phyloP scores from a whole-genome alignment of 306 rosid species.

The Glycine soja region DNA sequence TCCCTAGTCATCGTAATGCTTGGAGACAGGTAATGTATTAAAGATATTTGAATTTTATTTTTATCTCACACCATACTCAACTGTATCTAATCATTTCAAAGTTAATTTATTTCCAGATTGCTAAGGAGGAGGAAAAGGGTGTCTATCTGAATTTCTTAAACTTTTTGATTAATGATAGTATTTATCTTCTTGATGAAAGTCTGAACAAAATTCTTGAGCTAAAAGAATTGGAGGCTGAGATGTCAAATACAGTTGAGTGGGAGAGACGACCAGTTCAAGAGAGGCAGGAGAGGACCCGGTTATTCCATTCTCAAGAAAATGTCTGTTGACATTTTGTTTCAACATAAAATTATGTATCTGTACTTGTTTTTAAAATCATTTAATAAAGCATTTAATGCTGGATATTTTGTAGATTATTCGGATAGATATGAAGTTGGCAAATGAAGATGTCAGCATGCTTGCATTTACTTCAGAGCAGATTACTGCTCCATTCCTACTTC shows the following conservation, averaged over 20 bases:
- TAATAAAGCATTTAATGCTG: conserved; percentile 39
- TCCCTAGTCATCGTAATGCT: conserved; percentile 97
- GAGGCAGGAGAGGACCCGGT: conserved; percentile 97
- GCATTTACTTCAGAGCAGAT: conserved; percentile 94
- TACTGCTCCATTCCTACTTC: conserved; percentile 94
- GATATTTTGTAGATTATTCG: conserved; percentile 75
- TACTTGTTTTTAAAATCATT: conserved; percentile 33
- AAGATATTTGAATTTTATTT: conserved; percentile 5
- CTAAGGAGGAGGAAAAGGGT: conserved; percentile 98
- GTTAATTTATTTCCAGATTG: conserved; percentile 71
- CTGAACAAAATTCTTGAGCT: conserved; percentile 96
- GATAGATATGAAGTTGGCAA: conserved; percentile 97
- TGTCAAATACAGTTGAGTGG: conserved; percentile 94
- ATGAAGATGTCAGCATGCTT: conserved; percentile 96
- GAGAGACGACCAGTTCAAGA: conserved; percentile 89
- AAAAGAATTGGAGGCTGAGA: conserved; percentile 97
- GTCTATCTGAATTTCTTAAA: conserved; percentile 96
- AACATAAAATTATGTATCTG: conserved; percentile 31
- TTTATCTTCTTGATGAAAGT: conserved; percentile 96
- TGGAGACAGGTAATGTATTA: conserved; percentile 83
- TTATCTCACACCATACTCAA: conserved; percentile 1
- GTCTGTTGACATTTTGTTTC: conserved; percentile 58
- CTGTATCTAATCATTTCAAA: conserved; percentile 36
- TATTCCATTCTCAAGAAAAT: conserved; percentile 96
- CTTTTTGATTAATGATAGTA: conserved; percentile 96